These are phyloP conservation scores for Phyllostachys edulis DNA, from an alignment of 176 grass and related monocot genomes.

Conservation along the genomic window DNA sequence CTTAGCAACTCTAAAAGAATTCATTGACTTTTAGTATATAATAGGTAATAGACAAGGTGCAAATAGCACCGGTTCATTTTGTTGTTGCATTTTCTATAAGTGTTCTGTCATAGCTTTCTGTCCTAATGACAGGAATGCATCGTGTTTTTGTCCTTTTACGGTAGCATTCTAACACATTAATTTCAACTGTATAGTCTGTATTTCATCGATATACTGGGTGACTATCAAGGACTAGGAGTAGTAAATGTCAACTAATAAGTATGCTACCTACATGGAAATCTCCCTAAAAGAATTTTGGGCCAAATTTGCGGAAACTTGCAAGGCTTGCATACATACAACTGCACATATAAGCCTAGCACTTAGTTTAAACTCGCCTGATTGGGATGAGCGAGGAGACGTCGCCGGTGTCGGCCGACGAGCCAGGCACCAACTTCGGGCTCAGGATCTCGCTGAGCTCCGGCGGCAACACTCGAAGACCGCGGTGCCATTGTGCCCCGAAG, in stretches of 20 bases:
- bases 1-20: no score
- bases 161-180: not conserved
- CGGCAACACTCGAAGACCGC: conserved; percentile 26
- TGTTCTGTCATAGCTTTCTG: not conserved
- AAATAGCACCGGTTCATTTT: not conserved
- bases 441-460: conserved; percentile 47
- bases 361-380: conserved; percentile 22
- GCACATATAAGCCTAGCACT: not conserved
- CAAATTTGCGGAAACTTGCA: not conserved
- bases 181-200: not conserved
- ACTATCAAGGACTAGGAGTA: not conserved
- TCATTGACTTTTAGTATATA: no score
- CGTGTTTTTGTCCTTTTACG: not conserved
- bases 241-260: not conserved
- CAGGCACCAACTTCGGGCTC: conserved; percentile 40
- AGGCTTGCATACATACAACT: no score
- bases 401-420: conserved; percentile 41
- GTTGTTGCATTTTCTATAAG: not conserved
- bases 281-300: no score
- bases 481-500: not conserved
- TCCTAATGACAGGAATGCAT: not conserved
- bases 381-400: conserved; percentile 49
- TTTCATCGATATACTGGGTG: not conserved
- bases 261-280: no score
- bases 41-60: not conserved